Evolutionary conservation across 306 rosid species (phyloP).

Genomic region (Medicago arabica): DNA sequence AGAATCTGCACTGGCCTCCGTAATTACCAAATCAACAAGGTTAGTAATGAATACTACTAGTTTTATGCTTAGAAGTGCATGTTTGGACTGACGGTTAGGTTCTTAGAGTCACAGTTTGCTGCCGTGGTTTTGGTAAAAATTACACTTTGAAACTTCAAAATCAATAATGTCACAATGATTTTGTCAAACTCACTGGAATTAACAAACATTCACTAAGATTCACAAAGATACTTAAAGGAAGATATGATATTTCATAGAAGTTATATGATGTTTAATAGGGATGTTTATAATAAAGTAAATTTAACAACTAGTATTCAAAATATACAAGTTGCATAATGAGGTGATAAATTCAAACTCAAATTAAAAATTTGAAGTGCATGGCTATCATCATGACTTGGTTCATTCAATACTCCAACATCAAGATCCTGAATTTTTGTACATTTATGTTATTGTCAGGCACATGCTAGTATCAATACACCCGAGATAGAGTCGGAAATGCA

Average conservation of each 20-base stretch:
- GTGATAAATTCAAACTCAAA: neutral
- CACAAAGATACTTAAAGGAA: too few relatives aligned
- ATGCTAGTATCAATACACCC: slow-evolving; percentile 19
- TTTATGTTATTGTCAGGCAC: slow-evolving; percentile 47
- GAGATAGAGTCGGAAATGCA: slow-evolving; percentile 77
- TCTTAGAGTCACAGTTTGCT: too few relatives aligned
- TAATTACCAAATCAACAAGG: slow-evolving; percentile 54
- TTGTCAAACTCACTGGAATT: too few relatives aligned
- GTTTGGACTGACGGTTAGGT: too few relatives aligned
- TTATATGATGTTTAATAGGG: too few relatives aligned
- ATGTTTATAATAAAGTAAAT: too few relatives aligned
- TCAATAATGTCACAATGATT: too few relatives aligned
- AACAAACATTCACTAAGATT: too few relatives aligned
- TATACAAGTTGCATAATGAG: neutral
- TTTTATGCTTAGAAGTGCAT: too few relatives aligned
- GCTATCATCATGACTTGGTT: neutral
- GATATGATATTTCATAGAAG: too few relatives aligned
- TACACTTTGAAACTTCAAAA: too few relatives aligned
- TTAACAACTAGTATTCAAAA: neutral
- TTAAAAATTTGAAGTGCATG: neutral
- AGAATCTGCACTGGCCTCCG: slow-evolving; percentile 58
- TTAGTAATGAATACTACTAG: slow-evolving; percentile 30
- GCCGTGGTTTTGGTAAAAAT: too few relatives aligned
- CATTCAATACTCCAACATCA: slow-evolving; percentile 4
- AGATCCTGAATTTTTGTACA: neutral